Evolutionary conservation across 768 basidiomycete genomes (phyloP).

Genomic region (Mycena leptocephala): DNA sequence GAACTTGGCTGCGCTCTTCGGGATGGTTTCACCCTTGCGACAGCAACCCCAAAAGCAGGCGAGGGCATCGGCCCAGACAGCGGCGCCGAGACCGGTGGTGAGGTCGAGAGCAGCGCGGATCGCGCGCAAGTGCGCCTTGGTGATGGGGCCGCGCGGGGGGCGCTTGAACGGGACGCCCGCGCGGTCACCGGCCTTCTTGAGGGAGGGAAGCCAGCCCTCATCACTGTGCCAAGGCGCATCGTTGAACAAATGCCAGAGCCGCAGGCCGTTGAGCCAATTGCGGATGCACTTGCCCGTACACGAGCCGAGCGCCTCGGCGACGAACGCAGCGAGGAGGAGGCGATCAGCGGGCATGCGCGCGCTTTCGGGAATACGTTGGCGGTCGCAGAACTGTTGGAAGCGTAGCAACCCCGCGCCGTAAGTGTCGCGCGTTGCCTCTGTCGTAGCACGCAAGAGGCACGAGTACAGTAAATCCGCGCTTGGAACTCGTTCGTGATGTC

Average conservation of each 20-base stretch:
- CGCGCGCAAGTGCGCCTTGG: too few species aligned
- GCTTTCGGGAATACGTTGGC: background rate
- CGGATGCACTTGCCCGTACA: background rate
- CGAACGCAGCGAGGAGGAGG: background rate
- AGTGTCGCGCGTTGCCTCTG: background rate
- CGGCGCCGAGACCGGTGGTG: background rate
- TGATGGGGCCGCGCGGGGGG: constrained; percentile 3
- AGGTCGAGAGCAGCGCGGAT: background rate
- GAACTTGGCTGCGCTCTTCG: background rate
- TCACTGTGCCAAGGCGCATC: background rate
- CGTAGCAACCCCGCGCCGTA: background rate
- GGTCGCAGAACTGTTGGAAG: background rate
- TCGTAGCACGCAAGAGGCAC: background rate
- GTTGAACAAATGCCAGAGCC: background rate
- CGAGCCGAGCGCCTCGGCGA: background rate
- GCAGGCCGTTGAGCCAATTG: background rate
- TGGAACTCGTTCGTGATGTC: background rate
- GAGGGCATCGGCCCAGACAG: background rate
- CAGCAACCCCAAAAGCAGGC: background rate
- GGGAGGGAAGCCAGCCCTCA: background rate
- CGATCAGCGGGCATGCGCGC: background rate
- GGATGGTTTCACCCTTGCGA: background rate
- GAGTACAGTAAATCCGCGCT: background rate
- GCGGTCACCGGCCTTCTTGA: background rate
- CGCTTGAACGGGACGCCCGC: constrained; percentile 5